phyloP scores from a whole-genome alignment of 2,329 filamentous ascomycete species.

The Diaporthe vaccinii region DNA sequence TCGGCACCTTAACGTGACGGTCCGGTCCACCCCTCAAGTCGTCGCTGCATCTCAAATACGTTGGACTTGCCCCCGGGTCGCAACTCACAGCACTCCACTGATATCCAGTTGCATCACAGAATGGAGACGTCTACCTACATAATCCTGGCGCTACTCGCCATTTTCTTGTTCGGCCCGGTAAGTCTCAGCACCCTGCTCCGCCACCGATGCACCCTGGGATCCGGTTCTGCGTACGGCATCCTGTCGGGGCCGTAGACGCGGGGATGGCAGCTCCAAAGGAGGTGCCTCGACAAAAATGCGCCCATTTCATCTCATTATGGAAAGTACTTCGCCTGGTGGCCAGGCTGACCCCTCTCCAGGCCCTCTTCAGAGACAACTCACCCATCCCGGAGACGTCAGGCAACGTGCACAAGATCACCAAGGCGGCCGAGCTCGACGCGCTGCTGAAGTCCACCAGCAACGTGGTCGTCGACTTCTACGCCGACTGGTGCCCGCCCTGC shows the following conservation, averaged over 20 bases:
- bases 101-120: neutral
- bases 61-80: no score
- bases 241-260: neutral
- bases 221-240: neutral
- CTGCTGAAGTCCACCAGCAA: constrained; percentile 56
- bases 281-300: neutral
- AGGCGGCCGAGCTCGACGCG: constrained; percentile 51
- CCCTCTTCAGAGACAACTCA: constrained; percentile 45
- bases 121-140: constrained; percentile 38
- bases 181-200: neutral
- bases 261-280: neutral
- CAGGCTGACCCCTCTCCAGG: constrained; percentile 30
- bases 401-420: constrained; percentile 53
- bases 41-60: neutral
- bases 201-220: constrained; percentile 15
- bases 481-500: constrained; percentile 66
- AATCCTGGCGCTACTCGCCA: constrained; percentile 27
- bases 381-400: constrained; percentile 57
- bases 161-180: constrained; percentile 40
- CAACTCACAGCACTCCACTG: no score
- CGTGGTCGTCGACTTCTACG: constrained; percentile 64
- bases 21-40: neutral
- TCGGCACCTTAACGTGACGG: neutral
- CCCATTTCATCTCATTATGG: neutral
- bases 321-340: neutral